These are phyloP conservation scores for Tympanopsis confertula DNA, from an alignment of 2,329 filamentous ascomycete genomes.

Conservation along the genomic window DNA sequence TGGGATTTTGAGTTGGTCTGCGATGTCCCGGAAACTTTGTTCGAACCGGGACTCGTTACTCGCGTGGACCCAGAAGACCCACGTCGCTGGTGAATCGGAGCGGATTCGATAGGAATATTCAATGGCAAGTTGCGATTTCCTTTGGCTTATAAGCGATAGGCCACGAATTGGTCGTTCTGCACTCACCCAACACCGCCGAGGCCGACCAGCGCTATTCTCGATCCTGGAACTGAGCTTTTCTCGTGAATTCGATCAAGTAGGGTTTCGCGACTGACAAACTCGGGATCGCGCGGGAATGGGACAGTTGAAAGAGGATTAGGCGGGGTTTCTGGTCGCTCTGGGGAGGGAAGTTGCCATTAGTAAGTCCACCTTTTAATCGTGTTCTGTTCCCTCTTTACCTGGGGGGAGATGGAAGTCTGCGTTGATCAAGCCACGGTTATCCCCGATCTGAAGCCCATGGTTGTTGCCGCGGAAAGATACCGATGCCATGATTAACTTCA, in stretches of 20 bases:
- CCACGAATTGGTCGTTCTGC: background rate
- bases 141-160: conserved; percentile 3
- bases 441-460: background rate
- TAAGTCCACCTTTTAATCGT: too few relatives aligned
- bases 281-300: conserved; percentile 13
- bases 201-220: conserved; percentile 5
- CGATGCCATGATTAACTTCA: too few relatives aligned
- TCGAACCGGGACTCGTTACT: conserved; percentile 18
- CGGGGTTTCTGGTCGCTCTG: conserved; percentile 7
- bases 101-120: conserved; percentile 18
- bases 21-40: conserved; percentile 20
- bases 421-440: background rate
- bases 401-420: background rate
- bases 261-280: conserved; percentile 12
- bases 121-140: conserved; percentile 17
- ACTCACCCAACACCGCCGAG: conserved; percentile 8
- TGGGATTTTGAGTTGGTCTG: conserved; percentile 14
- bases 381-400: background rate
- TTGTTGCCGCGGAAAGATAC: too few relatives aligned
- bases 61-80: conserved; percentile 24
- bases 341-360: background rate
- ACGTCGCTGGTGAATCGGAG: conserved; percentile 11
- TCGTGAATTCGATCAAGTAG: conserved; percentile 12
- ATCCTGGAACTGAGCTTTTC: conserved; percentile 11
- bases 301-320: conserved; percentile 12